Evolutionary conservation across 768 basidiomycete genomes (phyloP).

Genomic region (Amanita fuliginea): DNA sequence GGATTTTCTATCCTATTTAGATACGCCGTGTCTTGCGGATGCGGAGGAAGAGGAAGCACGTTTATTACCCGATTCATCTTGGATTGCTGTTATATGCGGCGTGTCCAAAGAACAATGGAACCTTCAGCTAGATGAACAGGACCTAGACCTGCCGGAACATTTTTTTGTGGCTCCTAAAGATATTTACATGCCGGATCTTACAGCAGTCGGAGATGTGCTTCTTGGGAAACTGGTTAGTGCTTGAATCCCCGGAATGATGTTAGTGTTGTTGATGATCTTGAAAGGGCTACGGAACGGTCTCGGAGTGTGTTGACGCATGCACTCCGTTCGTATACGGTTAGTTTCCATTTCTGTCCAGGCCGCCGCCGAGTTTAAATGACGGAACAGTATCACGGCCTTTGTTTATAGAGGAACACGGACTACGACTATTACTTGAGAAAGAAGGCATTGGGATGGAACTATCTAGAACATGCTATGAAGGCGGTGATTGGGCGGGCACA

Average conservation of each 20-base stretch:
- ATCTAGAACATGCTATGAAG: conserved; percentile 51
- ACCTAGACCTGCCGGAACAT: conserved; percentile 41
- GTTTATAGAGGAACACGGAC: conserved; percentile 74
- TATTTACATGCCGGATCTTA: conserved; percentile 78
- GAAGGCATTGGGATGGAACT: conserved; percentile 67
- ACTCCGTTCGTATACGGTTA: conserved; percentile 73
- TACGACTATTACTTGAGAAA: conserved; percentile 48
- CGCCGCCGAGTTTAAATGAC: conserved; percentile 1
- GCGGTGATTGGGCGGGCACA: conserved; percentile 58
- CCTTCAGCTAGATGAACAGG: conserved; percentile 18
- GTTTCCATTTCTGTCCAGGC: conserved; percentile 9
- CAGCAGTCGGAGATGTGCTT: conserved; percentile 60
- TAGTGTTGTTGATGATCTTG: background rate
- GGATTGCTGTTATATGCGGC: conserved; percentile 78
- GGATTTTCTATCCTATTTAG: conserved; percentile 5
- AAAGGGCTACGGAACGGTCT: conserved; percentile 74
- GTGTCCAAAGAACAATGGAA: conserved; percentile 49
- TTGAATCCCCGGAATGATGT: background rate
- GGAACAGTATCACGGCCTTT: conserved; percentile 59
- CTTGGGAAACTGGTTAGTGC: conserved; percentile 62
- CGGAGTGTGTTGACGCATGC: conserved; percentile 66
- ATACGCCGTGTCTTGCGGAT: background rate
- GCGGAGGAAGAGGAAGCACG: conserved; percentile 20
- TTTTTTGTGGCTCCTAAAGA: conserved; percentile 71
- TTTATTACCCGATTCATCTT: conserved; percentile 54